Percentiles rank a stretch among this genome's conserved stretches.
Conservation (phyloP, 345 rosid species). For the Conringia planisiliqua region DNA sequence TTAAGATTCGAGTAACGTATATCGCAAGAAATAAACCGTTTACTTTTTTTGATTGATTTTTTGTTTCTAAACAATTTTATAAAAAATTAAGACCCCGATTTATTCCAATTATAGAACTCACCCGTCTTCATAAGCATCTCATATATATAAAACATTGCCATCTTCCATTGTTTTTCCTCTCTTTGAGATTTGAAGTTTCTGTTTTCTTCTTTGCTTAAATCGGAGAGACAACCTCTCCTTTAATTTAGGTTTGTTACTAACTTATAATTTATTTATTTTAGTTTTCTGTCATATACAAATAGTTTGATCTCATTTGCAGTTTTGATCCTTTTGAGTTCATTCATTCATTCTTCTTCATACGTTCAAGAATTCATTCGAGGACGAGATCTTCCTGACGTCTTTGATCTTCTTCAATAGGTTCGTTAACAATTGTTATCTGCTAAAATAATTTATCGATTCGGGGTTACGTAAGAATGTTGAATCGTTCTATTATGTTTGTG, state of each 20-base stretch:
- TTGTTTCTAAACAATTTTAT: not conserved
- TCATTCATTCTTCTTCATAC: constrained; percentile 19
- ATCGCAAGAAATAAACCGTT: constrained; percentile 45
- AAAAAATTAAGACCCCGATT: not conserved
- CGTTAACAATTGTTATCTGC: not conserved
- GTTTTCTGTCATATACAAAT: not conserved
- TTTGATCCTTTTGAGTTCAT: constrained; percentile 22
- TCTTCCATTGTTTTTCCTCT: not conserved
- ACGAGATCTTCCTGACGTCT: constrained; percentile 29
- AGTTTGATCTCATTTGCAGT: constrained; percentile 24
- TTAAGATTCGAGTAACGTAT: constrained; percentile 37
- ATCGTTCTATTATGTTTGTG: not conserved
- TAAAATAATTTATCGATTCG: not conserved
- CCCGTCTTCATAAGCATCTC: constrained; percentile 16
- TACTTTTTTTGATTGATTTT: not conserved
- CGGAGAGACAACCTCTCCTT: constrained; percentile 27
- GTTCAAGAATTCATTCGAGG: constrained; percentile 1
- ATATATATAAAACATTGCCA: not conserved
- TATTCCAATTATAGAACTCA: constrained; percentile 29
- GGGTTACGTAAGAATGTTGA: not conserved
- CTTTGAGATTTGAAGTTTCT: constrained; percentile 14
- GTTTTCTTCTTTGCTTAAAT: constrained; percentile 10
- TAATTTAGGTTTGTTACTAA: constrained; percentile 10
- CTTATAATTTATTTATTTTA: not conserved
- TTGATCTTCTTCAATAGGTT: constrained; percentile 33